These are phyloP conservation scores for Trichoderma simmonsii DNA, from an alignment of 2,329 filamentous ascomycete genomes.

Conservation along the genomic window DNA sequence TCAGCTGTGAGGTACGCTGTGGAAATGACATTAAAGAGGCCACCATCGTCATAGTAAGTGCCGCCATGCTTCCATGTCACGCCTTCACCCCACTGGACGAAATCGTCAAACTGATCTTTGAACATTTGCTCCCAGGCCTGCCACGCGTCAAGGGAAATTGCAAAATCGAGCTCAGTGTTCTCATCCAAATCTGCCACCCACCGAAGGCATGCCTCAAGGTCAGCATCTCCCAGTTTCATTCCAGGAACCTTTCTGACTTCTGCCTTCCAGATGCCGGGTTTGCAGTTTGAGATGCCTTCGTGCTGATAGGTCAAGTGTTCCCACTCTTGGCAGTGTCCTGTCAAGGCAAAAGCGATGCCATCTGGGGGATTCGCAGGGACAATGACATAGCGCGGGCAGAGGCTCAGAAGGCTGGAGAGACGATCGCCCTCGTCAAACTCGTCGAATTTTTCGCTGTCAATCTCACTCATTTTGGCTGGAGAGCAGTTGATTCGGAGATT, in stretches of 20 bases:
- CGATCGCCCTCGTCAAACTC: not conserved
- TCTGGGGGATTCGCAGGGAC: not conserved
- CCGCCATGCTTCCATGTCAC: conserved; percentile 6
- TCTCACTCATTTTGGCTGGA: not conserved
- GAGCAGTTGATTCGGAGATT: not conserved
- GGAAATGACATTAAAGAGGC: not conserved
- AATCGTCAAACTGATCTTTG: conserved; percentile 5
- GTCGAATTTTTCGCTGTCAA: not conserved
- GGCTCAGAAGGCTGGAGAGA: not conserved
- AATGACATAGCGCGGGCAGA: conserved; percentile 7
- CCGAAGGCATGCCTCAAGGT: conserved; percentile 2
- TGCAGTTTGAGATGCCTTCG: conserved; percentile 14
- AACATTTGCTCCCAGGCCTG: conserved; percentile 7
- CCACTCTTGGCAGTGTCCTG: not conserved
- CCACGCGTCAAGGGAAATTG: not conserved
- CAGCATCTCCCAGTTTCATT: not conserved
- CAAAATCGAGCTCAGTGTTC: not conserved
- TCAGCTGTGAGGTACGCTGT: conserved; percentile 4
- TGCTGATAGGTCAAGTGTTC: conserved; percentile 8
- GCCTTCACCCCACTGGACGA: not conserved
- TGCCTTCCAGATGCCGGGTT: conserved; percentile 12
- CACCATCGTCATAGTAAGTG: conserved; percentile 11
- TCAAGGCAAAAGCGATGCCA: not conserved
- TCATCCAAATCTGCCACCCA: conserved; percentile 13
- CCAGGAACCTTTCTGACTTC: not conserved